Base-by-base conservation (phyloP, 2,329 filamentous ascomycete genomes). In the Phaeophleospora eucalypticola region DNA sequence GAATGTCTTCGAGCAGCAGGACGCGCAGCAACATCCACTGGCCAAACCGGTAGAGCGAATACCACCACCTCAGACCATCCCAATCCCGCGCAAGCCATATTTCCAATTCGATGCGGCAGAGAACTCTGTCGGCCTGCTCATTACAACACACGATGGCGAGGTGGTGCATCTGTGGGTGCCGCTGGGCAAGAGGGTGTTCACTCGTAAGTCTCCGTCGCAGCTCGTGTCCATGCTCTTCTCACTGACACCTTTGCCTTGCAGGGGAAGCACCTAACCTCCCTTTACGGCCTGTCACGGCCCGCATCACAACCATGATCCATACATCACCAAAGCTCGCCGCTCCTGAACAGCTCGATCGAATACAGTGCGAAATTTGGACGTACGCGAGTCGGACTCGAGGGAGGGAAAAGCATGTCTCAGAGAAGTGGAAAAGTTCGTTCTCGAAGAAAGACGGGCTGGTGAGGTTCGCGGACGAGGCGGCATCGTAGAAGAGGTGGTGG, bases 361-460 rank as follows among this genome's bases (percentile, higher is more conserved):
- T 64, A 8, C 45, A 53, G 21, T 64, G 60, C 43, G 43, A 45
- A 9, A 43, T 62, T 1, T 53, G 45, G 32, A 54, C 53, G 15
- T 35, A 41, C 14, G 48, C 46, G 14, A 48, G 48, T 39, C 41
- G 33, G 44, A 44, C 20, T 19, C 37, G 10, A 29, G 18, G 20
- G 34, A 21, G 40, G 17, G 44, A 35, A 50, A 43, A 20, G 24
- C 35, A 36, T n/a, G 18, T 24, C 15, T 38, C 33, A 15, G 33
- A 43, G 32, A 38, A 45, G 32, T 36, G 36, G 43, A 51, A 50
- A 17, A 24, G 48, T 33, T 57, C 54, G 49, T 67, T 71, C 41
- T 57, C 57, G 40, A 46, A 56, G 7, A 47, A 40, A 16, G 67
- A 71, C 42, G 63, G 59, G 4, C 36, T 57, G 21, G 61, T 71